Evolutionary conservation across 306 rosid species (phyloP), one percentile per base, ranked within the genome.

Genomic region (Casuarina glauca): DNA sequence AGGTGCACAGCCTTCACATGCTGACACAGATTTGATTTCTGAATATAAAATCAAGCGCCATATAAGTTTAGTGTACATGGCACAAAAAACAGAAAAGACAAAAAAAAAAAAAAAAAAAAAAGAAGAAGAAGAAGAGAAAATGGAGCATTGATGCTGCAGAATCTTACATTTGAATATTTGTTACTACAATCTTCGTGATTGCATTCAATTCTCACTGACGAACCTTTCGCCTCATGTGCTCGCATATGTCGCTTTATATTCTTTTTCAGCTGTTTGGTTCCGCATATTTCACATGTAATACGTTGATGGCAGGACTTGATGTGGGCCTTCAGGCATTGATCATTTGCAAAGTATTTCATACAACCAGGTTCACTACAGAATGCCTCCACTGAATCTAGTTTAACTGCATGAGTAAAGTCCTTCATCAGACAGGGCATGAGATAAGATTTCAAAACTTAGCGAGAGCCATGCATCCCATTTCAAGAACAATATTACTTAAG

Each of bases 1-100:
- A 87, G 80, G 82, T 95, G 98, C 79, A 86, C 97, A 39, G 86
- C 98, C 83, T 85, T 92, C 76, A 82, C 77, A 76, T 94, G 98
- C 60, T 73, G 90, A 9, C 48, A 82, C 51, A 92, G 97, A 88
- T 94, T 94, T 39, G 97, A 91, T 79, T 77, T 84, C 98, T 95
- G 91, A 72, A 55, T 50, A 49, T 41, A 69, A 9, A 77, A 13
- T 45, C 62, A 74, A 6, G 11, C 46, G 6, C 32, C 32, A 26
- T 26, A 26, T 26, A 0, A 26, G 32, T 26, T 26, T 26, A 0
- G 32, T 26, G 32, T 26, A 26, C 32, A 26, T 26, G 32, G 32
- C 32, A 26, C 32, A 26, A 26, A 26, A 26, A 26, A 26, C 32
- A 26, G 32, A 26, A 26, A 26, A 26, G 32, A 26, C 32, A 0